A percentile compares a stretch with the other conserved stretches of the same genome.
These are phyloP conservation scores for Cyclotella choctawhatcheeana DNA, from an alignment of 108 stramenopile species.

Conservation along the genomic window DNA sequence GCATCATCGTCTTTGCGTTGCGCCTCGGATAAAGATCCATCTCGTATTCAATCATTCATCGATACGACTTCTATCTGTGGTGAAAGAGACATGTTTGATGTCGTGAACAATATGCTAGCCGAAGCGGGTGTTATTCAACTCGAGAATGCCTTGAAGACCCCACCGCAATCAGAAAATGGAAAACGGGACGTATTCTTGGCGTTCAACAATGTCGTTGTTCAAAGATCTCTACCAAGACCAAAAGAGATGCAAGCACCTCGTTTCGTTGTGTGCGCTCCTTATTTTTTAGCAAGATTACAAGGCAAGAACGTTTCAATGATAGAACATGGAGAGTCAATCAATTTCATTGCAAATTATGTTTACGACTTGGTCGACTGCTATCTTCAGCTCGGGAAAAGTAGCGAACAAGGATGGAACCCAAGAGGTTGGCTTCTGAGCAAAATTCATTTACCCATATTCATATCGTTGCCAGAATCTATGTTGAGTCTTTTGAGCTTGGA, in stretches of 20 bases:
- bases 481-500: constrained; percentile 32
- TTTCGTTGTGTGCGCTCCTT: constrained; percentile 38
- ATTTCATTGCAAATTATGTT: constrained; percentile 38
- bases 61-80: constrained; percentile 40
- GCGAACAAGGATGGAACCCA: constrained; percentile 41
- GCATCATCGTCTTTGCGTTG: constrained; percentile 22
- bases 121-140: constrained; percentile 41
- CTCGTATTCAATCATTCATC: constrained; percentile 16
- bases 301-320: constrained; percentile 3
- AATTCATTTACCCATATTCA: constrained; percentile 41
- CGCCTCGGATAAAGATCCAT: background rate
- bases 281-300: constrained; percentile 30
- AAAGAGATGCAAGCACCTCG: constrained; percentile 15
- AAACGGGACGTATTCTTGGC: constrained; percentile 34
- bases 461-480: constrained; percentile 32
- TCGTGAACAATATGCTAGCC: constrained; percentile 55
- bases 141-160: constrained; percentile 32
- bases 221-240: background rate
- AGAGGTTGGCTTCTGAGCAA: constrained; percentile 44
- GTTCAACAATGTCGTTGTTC: constrained; percentile 19
- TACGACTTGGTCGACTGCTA: constrained; percentile 43
- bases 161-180: constrained; percentile 1
- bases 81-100: constrained; percentile 35
- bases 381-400: constrained; percentile 40
- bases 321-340: constrained; percentile 7